A percentile compares a stretch with the other conserved stretches of the same genome.
These are phyloP conservation scores for Thalassiosira profunda DNA, from an alignment of 108 stramenopile genomes.

Conservation along the genomic window DNA sequence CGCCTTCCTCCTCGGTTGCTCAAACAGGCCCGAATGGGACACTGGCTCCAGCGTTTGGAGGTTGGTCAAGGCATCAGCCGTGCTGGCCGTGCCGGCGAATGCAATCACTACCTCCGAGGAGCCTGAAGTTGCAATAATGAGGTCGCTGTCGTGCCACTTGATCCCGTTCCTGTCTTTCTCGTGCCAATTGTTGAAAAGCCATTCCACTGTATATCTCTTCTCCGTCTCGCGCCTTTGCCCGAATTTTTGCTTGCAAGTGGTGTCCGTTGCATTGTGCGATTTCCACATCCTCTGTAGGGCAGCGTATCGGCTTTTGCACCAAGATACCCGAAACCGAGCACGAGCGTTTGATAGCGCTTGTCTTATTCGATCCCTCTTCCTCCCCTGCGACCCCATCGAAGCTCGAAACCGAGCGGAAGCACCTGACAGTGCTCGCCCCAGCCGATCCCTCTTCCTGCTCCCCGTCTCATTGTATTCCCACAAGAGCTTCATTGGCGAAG, in stretches of 20 bases:
- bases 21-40: conserved; percentile 53
- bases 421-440: not conserved
- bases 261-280: not conserved
- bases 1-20: too few species aligned
- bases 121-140: conserved; percentile 42
- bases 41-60: conserved; percentile 63
- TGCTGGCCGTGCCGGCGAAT: conserved; percentile 57
- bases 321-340: conserved; percentile 1
- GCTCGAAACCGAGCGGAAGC: conserved; percentile 1
- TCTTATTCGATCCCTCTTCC: not conserved
- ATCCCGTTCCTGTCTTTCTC: conserved; percentile 37
- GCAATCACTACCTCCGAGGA: conserved; percentile 33
- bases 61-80: conserved; percentile 58
- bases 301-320: not conserved
- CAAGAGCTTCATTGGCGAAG: not conserved
- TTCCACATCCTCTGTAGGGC: not conserved
- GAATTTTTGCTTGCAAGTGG: not conserved
- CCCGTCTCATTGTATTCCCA: not conserved
- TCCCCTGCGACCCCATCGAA: too few species aligned
- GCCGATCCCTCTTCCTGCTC: not conserved
- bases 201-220: conserved; percentile 37
- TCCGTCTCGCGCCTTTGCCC: not conserved
- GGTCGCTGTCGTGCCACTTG: conserved; percentile 63
- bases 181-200: conserved; percentile 51
- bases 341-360: not conserved